Conservation (phyloP, 345 rosid genomes). For the Dovyalis caffra region DNA sequence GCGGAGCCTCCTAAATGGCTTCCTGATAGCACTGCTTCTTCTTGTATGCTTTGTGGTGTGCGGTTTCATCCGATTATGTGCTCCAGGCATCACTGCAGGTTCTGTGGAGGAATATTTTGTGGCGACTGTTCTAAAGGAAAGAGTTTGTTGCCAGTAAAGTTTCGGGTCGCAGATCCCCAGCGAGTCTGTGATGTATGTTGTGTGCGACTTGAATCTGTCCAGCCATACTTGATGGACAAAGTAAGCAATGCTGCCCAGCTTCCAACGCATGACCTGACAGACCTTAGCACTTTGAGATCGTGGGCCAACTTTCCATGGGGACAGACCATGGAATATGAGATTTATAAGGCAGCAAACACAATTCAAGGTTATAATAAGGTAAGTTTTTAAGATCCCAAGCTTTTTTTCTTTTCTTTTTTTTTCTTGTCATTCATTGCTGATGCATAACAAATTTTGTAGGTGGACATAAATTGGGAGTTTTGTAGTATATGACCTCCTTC, state of each 20-base stretch:
- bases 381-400: slow-evolving; percentile 10
- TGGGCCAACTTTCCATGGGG: slow-evolving; percentile 99
- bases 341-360: slow-evolving; percentile 86
- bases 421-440: neutral
- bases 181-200: slow-evolving; percentile 93
- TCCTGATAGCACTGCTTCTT: slow-evolving; percentile 81
- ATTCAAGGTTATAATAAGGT: slow-evolving; percentile 75
- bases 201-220: slow-evolving; percentile 80
- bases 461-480: neutral
- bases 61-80: slow-evolving; percentile 95
- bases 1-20: slow-evolving; percentile 90
- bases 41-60: slow-evolving; percentile 83
- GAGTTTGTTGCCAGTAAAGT: slow-evolving; percentile 78
- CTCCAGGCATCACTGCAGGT: slow-evolving; percentile 94
- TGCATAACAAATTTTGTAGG: neutral
- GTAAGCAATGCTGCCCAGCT: slow-evolving; percentile 91
- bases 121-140: slow-evolving; percentile 84
- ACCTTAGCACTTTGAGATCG: slow-evolving; percentile 95
- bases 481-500: neutral
- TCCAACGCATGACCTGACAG: slow-evolving; percentile 83
- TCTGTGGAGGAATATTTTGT: slow-evolving; percentile 92
- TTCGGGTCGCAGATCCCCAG: slow-evolving; percentile 65
- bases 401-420: neutral
- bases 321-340: slow-evolving; percentile 86
- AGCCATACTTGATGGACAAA: slow-evolving; percentile 85